Evolutionary conservation across 352 stramenopile genomes (phyloP), one percentile per base, ranked within the genome.

Genomic region (Phytopythium boreale): DNA sequence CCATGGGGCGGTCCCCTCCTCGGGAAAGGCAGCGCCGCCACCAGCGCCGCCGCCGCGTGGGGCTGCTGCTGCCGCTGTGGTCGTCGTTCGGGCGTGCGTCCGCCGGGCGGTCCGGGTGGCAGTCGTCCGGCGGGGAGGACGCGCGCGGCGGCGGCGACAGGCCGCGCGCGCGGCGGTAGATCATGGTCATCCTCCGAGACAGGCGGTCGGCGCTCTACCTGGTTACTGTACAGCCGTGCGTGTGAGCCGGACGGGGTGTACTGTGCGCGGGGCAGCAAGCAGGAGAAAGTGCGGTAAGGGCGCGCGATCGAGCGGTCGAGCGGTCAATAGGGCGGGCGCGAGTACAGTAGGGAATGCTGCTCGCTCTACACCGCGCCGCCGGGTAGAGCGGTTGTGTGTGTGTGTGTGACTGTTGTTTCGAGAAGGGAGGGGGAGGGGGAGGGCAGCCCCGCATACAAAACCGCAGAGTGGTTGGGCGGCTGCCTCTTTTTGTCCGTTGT

Each of bases 121-220:
- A 34, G 29, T 34, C 29, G 29, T 34, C 47, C 66, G 68, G 22
- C 66, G 69, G 9, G 57, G 66, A 3, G 71, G 66, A 26, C 22
- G 72, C 63, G 53, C 53, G 71, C 61, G 73, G 76, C 17, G n/a
- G 53, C 29, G 72, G 67, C 29, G 69, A 82, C 22, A 77, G 67
- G 15, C 74, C 70, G 34, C 74, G 68, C 52, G 83, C 84, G 46
- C 80, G 78, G 8, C 80, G 76, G 61, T 86, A 87, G 68, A 89
- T 89, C 72, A 83, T 87, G 59, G 78, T 67, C 71, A 83, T 87
- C 0, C 11, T 34, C 36, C 11, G 34, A 4, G 27, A 11, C 34
- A 20, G 9, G 53, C 39, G 4, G 37, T 53, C 44, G 1, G 47
- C 24, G 20, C 47, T 55, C n/a, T 24, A 31, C 29, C 29, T 34